Evolutionary conservation across 352 stramenopile species (phyloP).

Genomic region (Paralagenidium karlingii): DNA sequence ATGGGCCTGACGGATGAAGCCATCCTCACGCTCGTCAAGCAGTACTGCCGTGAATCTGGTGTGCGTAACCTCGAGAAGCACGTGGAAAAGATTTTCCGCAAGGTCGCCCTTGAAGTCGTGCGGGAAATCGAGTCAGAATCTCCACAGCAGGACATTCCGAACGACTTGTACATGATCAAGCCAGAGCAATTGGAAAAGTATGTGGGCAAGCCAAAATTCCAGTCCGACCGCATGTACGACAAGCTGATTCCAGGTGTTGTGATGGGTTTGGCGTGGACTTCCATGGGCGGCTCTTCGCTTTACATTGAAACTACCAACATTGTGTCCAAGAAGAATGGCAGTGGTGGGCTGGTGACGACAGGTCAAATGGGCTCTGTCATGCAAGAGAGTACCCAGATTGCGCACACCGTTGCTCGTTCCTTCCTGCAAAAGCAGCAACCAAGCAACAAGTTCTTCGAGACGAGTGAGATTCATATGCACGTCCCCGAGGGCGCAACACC

Average conservation of each 20-base stretch:
- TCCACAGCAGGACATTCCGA: conserved; percentile 1
- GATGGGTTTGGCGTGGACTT: conserved; percentile 98
- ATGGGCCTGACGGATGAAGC: conserved; percentile 89
- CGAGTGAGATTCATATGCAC: conserved; percentile 95
- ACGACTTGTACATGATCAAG: conserved; percentile 83
- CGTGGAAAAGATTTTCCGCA: conserved; percentile 98
- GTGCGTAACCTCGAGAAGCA: conserved; percentile 97
- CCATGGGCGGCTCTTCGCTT: conserved; percentile 96
- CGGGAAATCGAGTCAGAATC: conserved; percentile 49
- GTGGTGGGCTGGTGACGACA: conserved; percentile 74
- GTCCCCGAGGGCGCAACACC: conserved; percentile 97
- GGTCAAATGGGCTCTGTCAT: conserved; percentile 98
- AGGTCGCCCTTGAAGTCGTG: conserved; percentile 95
- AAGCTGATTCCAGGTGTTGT: conserved; percentile 91
- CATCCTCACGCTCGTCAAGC: conserved; percentile 78
- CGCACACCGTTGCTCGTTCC: conserved; percentile 87
- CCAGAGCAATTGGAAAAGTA: conserved; percentile 95
- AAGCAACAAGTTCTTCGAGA: conserved; percentile 92
- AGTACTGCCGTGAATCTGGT: conserved; percentile 96
- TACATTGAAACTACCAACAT: conserved; percentile 95
- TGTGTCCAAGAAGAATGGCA: conserved; percentile 46
- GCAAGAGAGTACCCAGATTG: conserved; percentile 97
- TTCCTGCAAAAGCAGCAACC: conserved; percentile 51
- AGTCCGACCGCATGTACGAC: conserved; percentile 95
- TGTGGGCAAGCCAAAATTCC: conserved; percentile 96